Percentiles rank a stretch among this genome's conserved stretches.
Conservation (phyloP, 2,329 filamentous ascomycete species). For the Colletotrichum cuscutae region DNA sequence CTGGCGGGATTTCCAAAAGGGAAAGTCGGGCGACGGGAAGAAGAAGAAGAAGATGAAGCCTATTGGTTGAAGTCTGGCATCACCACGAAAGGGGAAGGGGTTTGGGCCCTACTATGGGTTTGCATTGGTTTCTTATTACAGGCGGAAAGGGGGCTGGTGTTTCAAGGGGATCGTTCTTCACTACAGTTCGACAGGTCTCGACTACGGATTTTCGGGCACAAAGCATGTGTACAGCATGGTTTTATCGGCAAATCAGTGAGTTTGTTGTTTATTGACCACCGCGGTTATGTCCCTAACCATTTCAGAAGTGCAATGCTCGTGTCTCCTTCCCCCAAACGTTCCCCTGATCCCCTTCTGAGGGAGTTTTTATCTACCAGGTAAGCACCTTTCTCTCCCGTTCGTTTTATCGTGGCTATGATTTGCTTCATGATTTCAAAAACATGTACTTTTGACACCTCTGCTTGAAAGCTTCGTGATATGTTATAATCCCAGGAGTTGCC, state of each 20-base stretch:
- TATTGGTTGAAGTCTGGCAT: constrained; percentile 57
- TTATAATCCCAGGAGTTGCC: neutral
- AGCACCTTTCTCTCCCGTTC: constrained; percentile 19
- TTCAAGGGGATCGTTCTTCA: constrained; percentile 1
- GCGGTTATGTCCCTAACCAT: constrained; percentile 34
- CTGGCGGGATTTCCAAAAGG: constrained; percentile 93
- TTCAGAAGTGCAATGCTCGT: constrained; percentile 31
- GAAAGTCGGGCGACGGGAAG: constrained; percentile 60
- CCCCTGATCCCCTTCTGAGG: neutral
- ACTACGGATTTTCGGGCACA: neutral
- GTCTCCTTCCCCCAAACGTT: neutral
- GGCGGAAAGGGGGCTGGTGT: neutral
- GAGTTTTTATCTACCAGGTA: constrained; percentile 19
- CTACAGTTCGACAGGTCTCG: constrained; percentile 28
- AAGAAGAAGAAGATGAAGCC: constrained; percentile 74
- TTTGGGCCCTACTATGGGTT: neutral
- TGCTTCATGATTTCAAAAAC: constrained; percentile 9
- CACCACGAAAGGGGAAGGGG: neutral
- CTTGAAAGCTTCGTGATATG: neutral
- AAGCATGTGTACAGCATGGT: constrained; percentile 15
- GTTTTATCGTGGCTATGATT: constrained; percentile 20
- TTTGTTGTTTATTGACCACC: constrained; percentile 31
- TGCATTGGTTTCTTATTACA: neutral
- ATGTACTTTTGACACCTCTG: constrained; percentile 15
- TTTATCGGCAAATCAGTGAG: constrained; percentile 29